A percentile compares a stretch with the other conserved stretches of the same genome.
Evolutionary conservation across 1,139 yeast species (phyloP).

Genomic region (Yamadazyma diospyri): DNA sequence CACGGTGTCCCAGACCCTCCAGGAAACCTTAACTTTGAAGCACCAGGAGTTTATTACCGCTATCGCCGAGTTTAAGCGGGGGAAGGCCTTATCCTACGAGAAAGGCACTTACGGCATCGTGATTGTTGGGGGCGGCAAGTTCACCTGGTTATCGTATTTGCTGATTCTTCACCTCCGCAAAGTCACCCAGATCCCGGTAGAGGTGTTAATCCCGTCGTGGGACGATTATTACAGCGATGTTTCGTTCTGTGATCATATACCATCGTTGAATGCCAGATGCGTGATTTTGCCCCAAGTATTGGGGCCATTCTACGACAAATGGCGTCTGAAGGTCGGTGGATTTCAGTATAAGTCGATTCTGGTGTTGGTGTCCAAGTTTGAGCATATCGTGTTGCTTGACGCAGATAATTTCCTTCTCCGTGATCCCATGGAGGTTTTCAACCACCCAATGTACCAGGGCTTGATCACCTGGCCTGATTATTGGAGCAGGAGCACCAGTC

Average conservation of each 20-base stretch:
- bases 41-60: constrained; percentile 20
- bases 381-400: constrained; percentile 37
- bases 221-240: constrained; percentile 24
- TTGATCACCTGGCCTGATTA: constrained; percentile 79
- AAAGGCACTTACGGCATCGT: constrained; percentile 27
- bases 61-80: constrained; percentile 12
- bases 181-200: constrained; percentile 30
- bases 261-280: constrained; percentile 23
- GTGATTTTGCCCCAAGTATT: constrained; percentile 29
- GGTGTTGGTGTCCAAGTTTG: constrained; percentile 34
- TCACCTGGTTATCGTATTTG: constrained; percentile 34
- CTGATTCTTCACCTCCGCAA: constrained; percentile 27
- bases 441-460: constrained; percentile 55
- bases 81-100: constrained; percentile 12
- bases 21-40: constrained; percentile 19
- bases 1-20: constrained; percentile 17
- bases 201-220: constrained; percentile 28
- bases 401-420: constrained; percentile 37
- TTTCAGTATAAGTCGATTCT: constrained; percentile 36
- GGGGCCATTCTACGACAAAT: constrained; percentile 27
- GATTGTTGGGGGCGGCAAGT: constrained; percentile 37
- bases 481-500: constrained; percentile 72
- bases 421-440: constrained; percentile 43
- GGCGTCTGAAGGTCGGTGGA: constrained; percentile 22
- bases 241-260: constrained; percentile 23